Conservation (phyloP, 495 filamentous ascomycete genomes). For the Xylaria telfairii region DNA sequence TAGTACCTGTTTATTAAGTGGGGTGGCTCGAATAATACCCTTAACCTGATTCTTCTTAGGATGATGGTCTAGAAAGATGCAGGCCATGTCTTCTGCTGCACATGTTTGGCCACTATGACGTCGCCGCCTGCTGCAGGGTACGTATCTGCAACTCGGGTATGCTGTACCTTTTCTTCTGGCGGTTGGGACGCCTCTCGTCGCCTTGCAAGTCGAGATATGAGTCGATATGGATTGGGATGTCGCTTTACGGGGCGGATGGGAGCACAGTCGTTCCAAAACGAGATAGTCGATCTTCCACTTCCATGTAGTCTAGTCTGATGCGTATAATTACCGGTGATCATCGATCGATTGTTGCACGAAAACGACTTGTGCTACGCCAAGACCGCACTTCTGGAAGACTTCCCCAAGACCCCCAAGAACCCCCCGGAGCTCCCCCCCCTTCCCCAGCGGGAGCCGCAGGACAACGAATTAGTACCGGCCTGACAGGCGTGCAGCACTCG, state of each 20-base stretch:
- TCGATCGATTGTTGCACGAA: conserved; percentile 20
- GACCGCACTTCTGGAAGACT: not conserved
- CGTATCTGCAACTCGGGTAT: not conserved
- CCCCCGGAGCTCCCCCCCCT: too few species aligned
- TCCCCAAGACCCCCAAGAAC: not conserved
- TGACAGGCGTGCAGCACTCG: too few species aligned
- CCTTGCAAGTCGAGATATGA: too few species aligned
- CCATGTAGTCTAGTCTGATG: not conserved
- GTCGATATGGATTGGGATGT: not conserved
- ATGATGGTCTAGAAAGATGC: not conserved
- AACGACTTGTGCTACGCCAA: conserved; percentile 18
- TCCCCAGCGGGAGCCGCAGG: too few species aligned
- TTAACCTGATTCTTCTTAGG: not conserved
- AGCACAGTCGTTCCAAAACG: not conserved
- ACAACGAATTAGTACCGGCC: not conserved
- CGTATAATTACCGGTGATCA: conserved; percentile 12
- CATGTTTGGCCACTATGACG: not conserved
- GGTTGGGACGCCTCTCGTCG: not conserved
- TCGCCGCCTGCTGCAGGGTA: not conserved
- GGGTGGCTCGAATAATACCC: not conserved
- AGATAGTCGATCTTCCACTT: too few species aligned
- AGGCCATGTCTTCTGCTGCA: conserved; percentile 1
- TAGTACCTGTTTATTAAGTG: conserved; percentile 3
- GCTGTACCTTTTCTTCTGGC: not conserved
- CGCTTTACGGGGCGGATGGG: not conserved